These are phyloP conservation scores for Penicillium lagena DNA, from an alignment of 495 filamentous ascomycete species.

Conservation along the genomic window DNA sequence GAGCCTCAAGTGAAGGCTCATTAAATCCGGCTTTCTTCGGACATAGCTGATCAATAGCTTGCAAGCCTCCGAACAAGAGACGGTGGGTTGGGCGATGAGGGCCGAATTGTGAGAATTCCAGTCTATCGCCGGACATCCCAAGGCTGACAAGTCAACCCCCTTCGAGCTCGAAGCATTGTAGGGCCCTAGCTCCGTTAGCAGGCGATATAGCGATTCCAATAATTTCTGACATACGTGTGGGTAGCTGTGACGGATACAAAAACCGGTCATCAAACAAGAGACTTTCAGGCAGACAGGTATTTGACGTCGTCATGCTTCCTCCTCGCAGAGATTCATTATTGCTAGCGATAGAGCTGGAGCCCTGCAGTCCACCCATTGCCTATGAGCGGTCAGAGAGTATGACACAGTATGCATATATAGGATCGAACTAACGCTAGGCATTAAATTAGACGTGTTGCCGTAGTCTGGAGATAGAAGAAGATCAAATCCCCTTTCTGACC, in stretches of 20 bases:
- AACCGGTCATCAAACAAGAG: neutral
- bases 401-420: too few species aligned
- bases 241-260: neutral
- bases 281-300: neutral
- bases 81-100: neutral
- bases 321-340: neutral
- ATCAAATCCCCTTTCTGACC: too few species aligned
- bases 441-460: too few species aligned
- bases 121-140: neutral
- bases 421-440: too few species aligned
- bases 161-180: neutral
- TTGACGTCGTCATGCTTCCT: neutral
- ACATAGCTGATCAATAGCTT: constrained; percentile 1
- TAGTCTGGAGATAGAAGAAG: too few species aligned
- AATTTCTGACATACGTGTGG: neutral
- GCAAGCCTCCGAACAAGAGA: constrained; percentile 2
- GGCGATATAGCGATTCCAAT: too few species aligned
- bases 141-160: neutral
- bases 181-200: neutral
- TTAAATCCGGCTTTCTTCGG: constrained; percentile 1
- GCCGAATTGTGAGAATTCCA: neutral
- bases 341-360: neutral
- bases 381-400: too few species aligned
- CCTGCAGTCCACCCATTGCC: neutral
- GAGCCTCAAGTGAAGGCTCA: too few species aligned